Evolutionary conservation across 2,329 filamentous ascomycete species (phyloP).

Genomic region (Fonsecaea nubica): DNA sequence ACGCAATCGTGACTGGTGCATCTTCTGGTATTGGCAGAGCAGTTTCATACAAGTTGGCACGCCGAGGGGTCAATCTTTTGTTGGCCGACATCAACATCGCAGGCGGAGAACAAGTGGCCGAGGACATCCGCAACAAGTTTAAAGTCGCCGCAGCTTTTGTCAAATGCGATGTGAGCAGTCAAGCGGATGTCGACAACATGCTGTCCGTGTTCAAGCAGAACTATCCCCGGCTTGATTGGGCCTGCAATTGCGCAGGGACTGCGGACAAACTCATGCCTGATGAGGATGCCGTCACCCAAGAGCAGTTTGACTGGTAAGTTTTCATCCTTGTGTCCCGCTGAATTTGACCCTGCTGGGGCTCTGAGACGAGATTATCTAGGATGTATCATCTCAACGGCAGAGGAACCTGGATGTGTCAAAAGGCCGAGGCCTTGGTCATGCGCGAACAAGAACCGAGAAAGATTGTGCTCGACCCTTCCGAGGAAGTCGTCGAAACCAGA

Average conservation of each 20-base stretch:
- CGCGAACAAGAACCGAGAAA: not conserved
- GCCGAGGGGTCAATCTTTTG: not conserved
- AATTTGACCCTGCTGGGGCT: no score
- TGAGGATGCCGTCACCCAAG: not conserved
- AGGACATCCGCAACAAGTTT: constrained; percentile 4
- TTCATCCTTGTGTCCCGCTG: not conserved
- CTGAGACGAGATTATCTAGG: not conserved
- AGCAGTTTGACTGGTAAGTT: not conserved
- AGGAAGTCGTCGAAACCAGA: not conserved
- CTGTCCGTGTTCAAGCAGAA: constrained; percentile 47
- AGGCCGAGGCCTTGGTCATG: not conserved
- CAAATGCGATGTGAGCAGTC: constrained; percentile 8
- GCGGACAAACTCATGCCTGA: constrained; percentile 12
- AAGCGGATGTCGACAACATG: constrained; percentile 17
- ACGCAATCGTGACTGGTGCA: constrained; percentile 12
- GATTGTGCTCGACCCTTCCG: not conserved
- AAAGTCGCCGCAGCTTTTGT: constrained; percentile 9
- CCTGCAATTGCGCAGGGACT: constrained; percentile 17
- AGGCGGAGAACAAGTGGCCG: not conserved
- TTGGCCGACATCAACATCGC: constrained; percentile 20
- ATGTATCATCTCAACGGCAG: not conserved
- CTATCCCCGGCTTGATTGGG: constrained; percentile 50
- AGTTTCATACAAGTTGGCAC: constrained; percentile 11
- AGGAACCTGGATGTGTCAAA: not conserved
- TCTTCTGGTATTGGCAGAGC: constrained; percentile 21